Evolutionary conservation across 2,329 filamentous ascomycete genomes (phyloP), one percentile per base, ranked within the genome.

Genomic region (Claviceps quebecensis): DNA sequence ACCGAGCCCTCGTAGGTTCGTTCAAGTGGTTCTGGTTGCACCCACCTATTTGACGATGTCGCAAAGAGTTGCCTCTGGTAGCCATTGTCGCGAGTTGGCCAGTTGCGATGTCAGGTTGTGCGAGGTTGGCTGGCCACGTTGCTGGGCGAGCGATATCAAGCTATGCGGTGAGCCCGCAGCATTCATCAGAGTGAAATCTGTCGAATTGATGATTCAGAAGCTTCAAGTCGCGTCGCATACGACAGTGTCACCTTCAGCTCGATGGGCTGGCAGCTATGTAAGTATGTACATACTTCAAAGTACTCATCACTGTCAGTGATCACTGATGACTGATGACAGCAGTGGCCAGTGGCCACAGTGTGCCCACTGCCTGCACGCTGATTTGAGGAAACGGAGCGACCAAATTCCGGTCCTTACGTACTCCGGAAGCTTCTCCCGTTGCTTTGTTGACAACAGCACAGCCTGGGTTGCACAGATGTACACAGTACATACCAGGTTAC

Each of bases 11-110:
- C 23, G 13, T 11, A 6, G 11, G 9, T 51, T 16, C 19, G 0
- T n/a, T 23, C 37, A 26, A 4, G n/a, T 22, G 22, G 2, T 4
- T 11, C 1, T 22, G 22, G 2, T 4, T 16, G 3, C 44, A 55
- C 61, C 49, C 63, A 74, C 72, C 65, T 61, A 75, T 73, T 60
- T 76, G 73, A 62, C 71, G 72, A 65, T 76, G 73, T 60, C 73
- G 69, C 59, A 76, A 60, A 43, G 72, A 72, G 55, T 65, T 69
- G 50, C 66, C 70, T 53, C 69, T 72, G 56, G 70, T 63, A 56
- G 72, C 68, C 73, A 76, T 76, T 58, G 48, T 65, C 56, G 55
- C 48, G 38, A 44, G 22, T 37, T 50, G 48, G 43, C 41, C 16
- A 19, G 11, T 29, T 39, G 22, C 8, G 46, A 26, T 23, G 36